Conservation (phyloP, 2,329 filamentous ascomycete species). For the Arthrobotrys megalospora region DNA sequence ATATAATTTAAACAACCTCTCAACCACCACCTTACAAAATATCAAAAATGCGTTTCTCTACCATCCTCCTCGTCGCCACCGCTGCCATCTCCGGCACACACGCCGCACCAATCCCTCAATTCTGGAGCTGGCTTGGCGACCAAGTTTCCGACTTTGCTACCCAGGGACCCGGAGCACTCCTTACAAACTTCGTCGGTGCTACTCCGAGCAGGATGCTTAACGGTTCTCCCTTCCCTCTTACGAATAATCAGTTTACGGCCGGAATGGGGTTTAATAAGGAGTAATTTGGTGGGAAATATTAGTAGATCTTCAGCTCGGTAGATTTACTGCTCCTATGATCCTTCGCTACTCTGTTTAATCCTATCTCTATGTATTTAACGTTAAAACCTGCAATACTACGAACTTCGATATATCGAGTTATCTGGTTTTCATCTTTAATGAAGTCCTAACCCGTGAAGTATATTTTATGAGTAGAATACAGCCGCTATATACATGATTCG, state of each 20-base stretch:
- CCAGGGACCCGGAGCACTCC: neutral
- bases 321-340: too few species aligned
- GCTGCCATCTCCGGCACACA: neutral
- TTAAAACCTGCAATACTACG: neutral
- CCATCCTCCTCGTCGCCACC: neutral
- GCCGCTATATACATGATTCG: neutral
- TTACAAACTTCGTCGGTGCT: neutral
- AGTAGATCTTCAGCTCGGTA: too few species aligned
- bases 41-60: conserved; percentile 7
- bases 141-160: neutral
- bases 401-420: too few species aligned
- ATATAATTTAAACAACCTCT: too few species aligned
- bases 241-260: conserved; percentile 7
- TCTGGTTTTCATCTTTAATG: too few species aligned
- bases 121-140: conserved; percentile 9
- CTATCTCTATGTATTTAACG: conserved; percentile 5
- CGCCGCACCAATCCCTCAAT: neutral
- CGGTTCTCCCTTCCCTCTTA: neutral
- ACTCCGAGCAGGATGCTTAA: neutral
- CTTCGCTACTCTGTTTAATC: too few species aligned
- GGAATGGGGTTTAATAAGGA: conserved; percentile 6
- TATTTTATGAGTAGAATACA: conserved; percentile 4
- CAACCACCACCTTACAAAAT: neutral
- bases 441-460: too few species aligned
- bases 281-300: neutral